Percentiles rank a stretch among this genome's conserved stretches.
phyloP scores from a whole-genome alignment of 805 yeast species.

The Ogataea degrootiae region DNA sequence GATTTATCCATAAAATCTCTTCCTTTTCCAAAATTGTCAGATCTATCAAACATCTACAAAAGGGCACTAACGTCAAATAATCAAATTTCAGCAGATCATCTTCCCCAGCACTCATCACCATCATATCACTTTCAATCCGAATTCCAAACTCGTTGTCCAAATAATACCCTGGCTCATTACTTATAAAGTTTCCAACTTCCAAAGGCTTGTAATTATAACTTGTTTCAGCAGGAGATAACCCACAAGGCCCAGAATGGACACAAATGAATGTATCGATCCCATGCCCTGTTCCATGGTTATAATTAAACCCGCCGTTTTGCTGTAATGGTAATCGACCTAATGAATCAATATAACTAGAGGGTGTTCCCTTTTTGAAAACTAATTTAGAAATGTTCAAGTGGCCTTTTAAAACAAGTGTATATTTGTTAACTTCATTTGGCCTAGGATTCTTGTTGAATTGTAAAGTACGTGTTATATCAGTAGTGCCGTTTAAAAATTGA shows the following conservation, averaged over 20 bases:
- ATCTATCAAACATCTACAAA: slow-evolving; percentile 73
- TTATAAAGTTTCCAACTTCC: slow-evolving; percentile 65
- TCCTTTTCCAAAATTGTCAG: slow-evolving; percentile 45
- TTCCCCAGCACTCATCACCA: slow-evolving; percentile 37
- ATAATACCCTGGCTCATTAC: slow-evolving; percentile 95
- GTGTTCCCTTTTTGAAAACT: slow-evolving; percentile 69
- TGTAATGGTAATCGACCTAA: slow-evolving; percentile 81
- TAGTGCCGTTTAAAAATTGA: slow-evolving; percentile 90
- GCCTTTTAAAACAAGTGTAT: slow-evolving; percentile 86
- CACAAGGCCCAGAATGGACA: slow-evolving; percentile 94
- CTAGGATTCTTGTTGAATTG: slow-evolving; percentile 56
- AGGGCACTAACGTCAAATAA: slow-evolving; percentile 81
- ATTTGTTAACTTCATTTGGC: slow-evolving; percentile 55
- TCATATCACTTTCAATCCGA: slow-evolving; percentile 80
- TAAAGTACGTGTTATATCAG: slow-evolving; percentile 88
- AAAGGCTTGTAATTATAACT: slow-evolving; percentile 43
- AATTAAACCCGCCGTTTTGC: slow-evolving; percentile 71
- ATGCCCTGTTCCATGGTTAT: slow-evolving; percentile 95
- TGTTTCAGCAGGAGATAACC: slow-evolving; percentile 47
- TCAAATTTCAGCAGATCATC: slow-evolving; percentile 69
- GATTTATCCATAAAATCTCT: slow-evolving; percentile 67
- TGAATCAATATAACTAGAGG: slow-evolving; percentile 73
- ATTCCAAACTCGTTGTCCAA: slow-evolving; percentile 87
- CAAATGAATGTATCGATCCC: slow-evolving; percentile 91
- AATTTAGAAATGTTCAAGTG: slow-evolving; percentile 81